Base-by-base conservation (phyloP, 192 early-diverging fungal genomes). In the Jimgerdemannia flammicorona region DNA sequence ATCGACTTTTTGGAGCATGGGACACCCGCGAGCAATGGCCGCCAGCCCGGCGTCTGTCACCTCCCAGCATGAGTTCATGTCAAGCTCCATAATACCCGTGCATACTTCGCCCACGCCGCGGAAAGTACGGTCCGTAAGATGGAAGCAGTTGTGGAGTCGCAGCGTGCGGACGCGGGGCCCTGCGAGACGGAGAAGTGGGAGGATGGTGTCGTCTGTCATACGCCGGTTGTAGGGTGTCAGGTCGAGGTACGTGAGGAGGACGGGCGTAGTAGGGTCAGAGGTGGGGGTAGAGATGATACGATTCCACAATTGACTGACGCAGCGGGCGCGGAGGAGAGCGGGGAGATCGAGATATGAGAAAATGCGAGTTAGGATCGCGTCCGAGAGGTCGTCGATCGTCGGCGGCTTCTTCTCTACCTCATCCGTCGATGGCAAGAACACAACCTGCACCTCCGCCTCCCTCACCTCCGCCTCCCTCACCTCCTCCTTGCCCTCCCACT, bases 31-130 rank as follows among this genome's bases (percentile, higher is more conserved):
- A 8, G 85, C 86, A 18, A 93, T 63, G 0, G 72, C 64, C 0
- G 79, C 74, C 14, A 95, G 75, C 3, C 91, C 88, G 6, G 77
- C 78, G 74, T 94, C 93, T 0, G 91, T 92, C 3, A 93, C 66
- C 43, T 93, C 87, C 93, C 93, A 94, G 43, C 91, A 88, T 19
- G 85, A 86, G 74, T 87, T 84, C 9, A 94, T 70, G 77, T 88
- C 84, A n/a, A 93, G 68, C 4, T 59, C 64, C 63, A 84, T 75
- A 3, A 93, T 44, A 6, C 75, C 74, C 0, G 80, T 75, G 19
- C 81, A 76, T 39, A 82, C 73, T 4, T 84, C 73, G 2, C 86
- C 81, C 7, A 93, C 75, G 4, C 72, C 42, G 7, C 73, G 67
- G 2, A 94, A 70, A 0, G 89, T 90, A 17, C 84, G 81, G 81